phyloP scores from a whole-genome alignment of 2,329 filamentous ascomycete species.

The Dactylellina haptotyla region DNA sequence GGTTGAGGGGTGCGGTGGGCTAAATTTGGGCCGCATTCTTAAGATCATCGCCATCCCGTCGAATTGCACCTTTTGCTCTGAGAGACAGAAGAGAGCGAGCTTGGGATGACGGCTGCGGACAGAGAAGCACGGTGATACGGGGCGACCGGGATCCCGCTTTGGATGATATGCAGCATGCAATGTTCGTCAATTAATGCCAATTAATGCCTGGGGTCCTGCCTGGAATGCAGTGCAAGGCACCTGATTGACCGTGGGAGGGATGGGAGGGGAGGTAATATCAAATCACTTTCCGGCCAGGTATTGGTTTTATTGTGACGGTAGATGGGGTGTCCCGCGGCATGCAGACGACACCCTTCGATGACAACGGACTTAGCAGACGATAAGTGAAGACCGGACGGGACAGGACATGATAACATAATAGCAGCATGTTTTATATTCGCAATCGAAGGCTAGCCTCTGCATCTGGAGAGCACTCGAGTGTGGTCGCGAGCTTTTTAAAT shows the following conservation, averaged over 20 bases:
- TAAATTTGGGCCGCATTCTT: no score
- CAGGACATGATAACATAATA: no score
- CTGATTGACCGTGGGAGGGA: slow-evolving; percentile 21
- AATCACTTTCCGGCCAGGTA: neutral
- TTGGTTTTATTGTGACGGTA: no score
- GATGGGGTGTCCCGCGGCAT: no score
- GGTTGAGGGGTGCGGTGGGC: no score
- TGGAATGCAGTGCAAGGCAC: slow-evolving; percentile 31
- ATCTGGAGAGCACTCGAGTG: no score
- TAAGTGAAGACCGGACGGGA: no score
- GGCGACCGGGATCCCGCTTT: neutral
- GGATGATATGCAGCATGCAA: slow-evolving; percentile 52
- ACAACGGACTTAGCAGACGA: no score
- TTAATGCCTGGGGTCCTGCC: neutral
- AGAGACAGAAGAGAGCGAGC: neutral
- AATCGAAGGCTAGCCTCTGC: neutral
- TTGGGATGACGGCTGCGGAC: slow-evolving; percentile 14
- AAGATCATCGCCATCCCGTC: no score
- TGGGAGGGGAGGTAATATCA: neutral
- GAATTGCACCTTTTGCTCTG: neutral
- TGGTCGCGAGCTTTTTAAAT: no score
- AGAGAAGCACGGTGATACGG: no score
- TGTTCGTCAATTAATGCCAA: slow-evolving; percentile 41
- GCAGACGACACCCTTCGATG: no score
- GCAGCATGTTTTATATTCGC: neutral